Evolutionary conservation across 805 yeast genomes (phyloP).

Genomic region (Starmerella bacillaris): DNA sequence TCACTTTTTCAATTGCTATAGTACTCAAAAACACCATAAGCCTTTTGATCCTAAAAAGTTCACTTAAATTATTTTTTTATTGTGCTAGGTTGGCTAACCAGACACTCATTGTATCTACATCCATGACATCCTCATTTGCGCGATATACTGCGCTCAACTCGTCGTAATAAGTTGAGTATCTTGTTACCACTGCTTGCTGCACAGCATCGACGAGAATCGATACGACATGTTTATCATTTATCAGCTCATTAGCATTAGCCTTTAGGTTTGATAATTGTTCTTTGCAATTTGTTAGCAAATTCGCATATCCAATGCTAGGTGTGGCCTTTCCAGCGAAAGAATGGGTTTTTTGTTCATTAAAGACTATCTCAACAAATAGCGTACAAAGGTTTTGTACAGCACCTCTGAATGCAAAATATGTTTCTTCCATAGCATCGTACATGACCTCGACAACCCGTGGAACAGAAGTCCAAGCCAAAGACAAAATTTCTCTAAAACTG

Average conservation of each 20-base stretch:
- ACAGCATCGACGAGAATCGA: constrained; percentile 43
- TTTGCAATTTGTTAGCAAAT: constrained; percentile 33
- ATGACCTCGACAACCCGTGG: constrained; percentile 67
- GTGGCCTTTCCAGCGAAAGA: not conserved
- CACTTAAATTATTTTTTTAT: no score
- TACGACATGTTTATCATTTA: constrained; percentile 35
- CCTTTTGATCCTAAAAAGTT: no score
- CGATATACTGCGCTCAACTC: constrained; percentile 18
- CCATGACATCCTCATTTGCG: constrained; percentile 36
- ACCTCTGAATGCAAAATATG: constrained; percentile 54
- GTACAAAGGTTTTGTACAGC: constrained; percentile 28
- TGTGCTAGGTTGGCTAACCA: constrained; percentile 32
- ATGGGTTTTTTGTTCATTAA: constrained; percentile 25
- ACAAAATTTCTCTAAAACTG: constrained; percentile 24
- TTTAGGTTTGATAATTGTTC: constrained; percentile 31
- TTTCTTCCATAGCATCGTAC: constrained; percentile 60
- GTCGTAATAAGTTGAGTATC: constrained; percentile 38
- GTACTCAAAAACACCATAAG: no score
- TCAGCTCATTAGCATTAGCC: constrained; percentile 56
- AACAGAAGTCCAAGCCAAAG: constrained; percentile 46
- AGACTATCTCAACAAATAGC: constrained; percentile 11
- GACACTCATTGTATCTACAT: constrained; percentile 40
- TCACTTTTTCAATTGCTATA: no score
- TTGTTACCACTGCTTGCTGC: constrained; percentile 39
- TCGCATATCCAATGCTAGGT: constrained; percentile 1